phyloP scores from a whole-genome alignment of 2,329 filamentous ascomycete genomes.

The Mariannaea sp. region DNA sequence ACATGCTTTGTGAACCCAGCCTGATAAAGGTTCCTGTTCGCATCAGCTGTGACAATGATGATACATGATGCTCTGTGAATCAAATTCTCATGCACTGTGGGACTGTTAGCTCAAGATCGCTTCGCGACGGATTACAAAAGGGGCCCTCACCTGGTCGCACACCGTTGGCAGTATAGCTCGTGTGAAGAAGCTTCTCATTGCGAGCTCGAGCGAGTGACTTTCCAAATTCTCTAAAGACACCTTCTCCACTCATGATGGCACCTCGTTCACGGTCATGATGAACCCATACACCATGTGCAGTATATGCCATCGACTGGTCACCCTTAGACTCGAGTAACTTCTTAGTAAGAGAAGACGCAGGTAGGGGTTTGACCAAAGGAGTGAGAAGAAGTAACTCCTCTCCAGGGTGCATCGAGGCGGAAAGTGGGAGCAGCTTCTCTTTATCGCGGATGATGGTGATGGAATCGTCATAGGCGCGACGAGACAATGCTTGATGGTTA shows the following conservation, averaged over 20 bases:
- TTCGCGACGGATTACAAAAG: neutral
- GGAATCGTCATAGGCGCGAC: constrained; percentile 85
- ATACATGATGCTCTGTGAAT: constrained; percentile 88
- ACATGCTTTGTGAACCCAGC: constrained; percentile 95
- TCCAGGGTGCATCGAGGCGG: constrained; percentile 77
- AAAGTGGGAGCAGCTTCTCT: constrained; percentile 80
- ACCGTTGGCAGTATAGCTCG: constrained; percentile 93
- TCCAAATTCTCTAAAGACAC: constrained; percentile 88
- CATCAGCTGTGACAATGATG: constrained; percentile 90
- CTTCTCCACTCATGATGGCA: constrained; percentile 85
- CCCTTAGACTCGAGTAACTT: constrained; percentile 63
- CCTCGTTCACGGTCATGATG: constrained; percentile 62
- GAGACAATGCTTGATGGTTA: constrained; percentile 79
- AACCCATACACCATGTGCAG: constrained; percentile 59
- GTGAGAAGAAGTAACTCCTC: constrained; percentile 91
- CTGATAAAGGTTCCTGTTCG: constrained; percentile 92
- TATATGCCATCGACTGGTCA: constrained; percentile 41
- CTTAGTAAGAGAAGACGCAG: constrained; percentile 82
- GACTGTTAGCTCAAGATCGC: constrained; percentile 7
- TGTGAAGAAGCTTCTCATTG: constrained; percentile 86
- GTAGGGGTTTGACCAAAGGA: constrained; percentile 88
- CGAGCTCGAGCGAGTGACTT: constrained; percentile 84
- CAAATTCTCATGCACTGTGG: constrained; percentile 82
- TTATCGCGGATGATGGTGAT: constrained; percentile 93
- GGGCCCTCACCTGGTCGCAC: constrained; percentile 69